A percentile compares a stretch with the other conserved stretches of the same genome.
Conservation (phyloP, 116 monocot species). For the Thalassia testudinum region DNA sequence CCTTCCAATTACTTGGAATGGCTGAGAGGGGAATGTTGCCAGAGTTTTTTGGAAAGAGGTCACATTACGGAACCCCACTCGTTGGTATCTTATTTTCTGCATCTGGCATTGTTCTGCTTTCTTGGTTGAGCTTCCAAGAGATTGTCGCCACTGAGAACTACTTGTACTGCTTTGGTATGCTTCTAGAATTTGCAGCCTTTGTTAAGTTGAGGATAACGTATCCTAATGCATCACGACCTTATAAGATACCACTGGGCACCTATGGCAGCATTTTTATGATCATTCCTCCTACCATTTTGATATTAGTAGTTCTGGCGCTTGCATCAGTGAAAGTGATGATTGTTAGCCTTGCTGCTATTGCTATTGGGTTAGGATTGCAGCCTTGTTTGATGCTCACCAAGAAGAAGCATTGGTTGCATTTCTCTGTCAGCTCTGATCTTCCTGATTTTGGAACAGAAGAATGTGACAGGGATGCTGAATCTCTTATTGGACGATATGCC, state of each 20-base stretch:
- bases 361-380: constrained; percentile 29
- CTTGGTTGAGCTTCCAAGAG: too few species aligned
- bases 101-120: too few species aligned
- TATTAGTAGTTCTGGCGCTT: constrained; percentile 33
- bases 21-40: too few species aligned
- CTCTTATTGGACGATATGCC: background rate
- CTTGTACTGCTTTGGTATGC: too few species aligned
- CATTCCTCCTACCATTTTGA: constrained; percentile 35
- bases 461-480: background rate
- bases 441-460: constrained; percentile 3
- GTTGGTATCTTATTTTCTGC: too few species aligned
- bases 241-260: constrained; percentile 37
- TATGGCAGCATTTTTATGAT: constrained; percentile 36
- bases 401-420: constrained; percentile 28
- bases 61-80: too few species aligned
- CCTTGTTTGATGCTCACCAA: constrained; percentile 26
- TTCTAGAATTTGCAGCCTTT: too few species aligned
- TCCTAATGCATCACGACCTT: too few species aligned
- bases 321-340: constrained; percentile 34
- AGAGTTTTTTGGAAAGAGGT: too few species aligned
- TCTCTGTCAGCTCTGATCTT: constrained; percentile 26
- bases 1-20: constrained; percentile 70
- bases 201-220: too few species aligned
- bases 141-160: too few species aligned
- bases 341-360: constrained; percentile 28